Evolutionary conservation across 306 rosid species (phyloP).

Genomic region (Potentilla sterilis): DNA sequence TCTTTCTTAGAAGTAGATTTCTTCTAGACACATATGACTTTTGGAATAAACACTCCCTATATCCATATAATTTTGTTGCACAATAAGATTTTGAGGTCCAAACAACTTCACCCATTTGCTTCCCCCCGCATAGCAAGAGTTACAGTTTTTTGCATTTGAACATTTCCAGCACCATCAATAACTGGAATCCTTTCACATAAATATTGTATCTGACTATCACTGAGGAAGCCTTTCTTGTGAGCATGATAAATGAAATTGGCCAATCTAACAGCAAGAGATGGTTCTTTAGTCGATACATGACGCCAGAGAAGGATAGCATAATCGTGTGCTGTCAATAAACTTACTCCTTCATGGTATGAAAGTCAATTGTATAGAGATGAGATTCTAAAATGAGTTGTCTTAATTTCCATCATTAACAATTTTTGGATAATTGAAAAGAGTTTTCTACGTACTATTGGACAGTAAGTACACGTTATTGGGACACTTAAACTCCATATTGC

Average conservation of each 20-base stretch:
- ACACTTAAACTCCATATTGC: constrained; percentile 22
- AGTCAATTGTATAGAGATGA: constrained; percentile 1
- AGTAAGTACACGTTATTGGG: background rate
- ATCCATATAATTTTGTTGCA: constrained; percentile 10
- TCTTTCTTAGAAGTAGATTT: too few relatives aligned
- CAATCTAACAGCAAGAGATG: background rate
- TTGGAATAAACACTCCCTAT: constrained; percentile 5
- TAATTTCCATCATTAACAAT: too few relatives aligned
- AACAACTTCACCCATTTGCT: too few relatives aligned
- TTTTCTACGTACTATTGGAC: background rate
- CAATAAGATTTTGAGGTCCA: too few relatives aligned
- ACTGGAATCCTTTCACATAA: constrained; percentile 4
- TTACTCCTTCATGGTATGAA: background rate
- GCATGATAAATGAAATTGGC: constrained; percentile 15
- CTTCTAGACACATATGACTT: background rate
- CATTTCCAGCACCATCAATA: constrained; percentile 15
- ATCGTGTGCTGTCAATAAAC: background rate
- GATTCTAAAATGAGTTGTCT: too few relatives aligned
- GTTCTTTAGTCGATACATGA: background rate
- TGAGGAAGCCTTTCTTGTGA: constrained; percentile 2
- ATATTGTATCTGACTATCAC: background rate
- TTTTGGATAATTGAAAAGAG: background rate
- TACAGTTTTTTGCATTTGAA: constrained; percentile 1
- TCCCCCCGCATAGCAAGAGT: constrained; percentile 21
- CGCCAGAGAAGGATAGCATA: background rate